phyloP scores from a whole-genome alignment of 768 basidiomycete species.

The Leccinum imitatum region DNA sequence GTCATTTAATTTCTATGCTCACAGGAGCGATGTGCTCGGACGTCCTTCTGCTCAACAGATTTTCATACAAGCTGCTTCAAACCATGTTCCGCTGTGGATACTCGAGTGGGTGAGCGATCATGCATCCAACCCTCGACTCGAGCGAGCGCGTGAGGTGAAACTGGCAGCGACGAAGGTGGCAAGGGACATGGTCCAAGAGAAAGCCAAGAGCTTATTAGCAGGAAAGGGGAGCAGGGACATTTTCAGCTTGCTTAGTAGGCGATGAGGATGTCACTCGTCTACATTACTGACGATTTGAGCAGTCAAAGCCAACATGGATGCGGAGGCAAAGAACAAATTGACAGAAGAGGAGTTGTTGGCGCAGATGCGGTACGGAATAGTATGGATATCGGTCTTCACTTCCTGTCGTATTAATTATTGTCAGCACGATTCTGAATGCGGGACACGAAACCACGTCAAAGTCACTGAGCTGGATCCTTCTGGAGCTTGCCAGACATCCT shows the following conservation, averaged over 20 bases:
- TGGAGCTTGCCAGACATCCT: constrained; percentile 59
- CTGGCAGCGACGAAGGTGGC: constrained; percentile 7
- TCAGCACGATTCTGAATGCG: constrained; percentile 46
- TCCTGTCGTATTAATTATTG: not conserved
- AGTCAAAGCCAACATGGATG: constrained; percentile 32
- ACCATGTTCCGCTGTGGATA: constrained; percentile 13
- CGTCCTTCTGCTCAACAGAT: constrained; percentile 15
- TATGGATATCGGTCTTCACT: not conserved
- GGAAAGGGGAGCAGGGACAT: constrained; percentile 20
- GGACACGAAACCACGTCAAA: constrained; percentile 65
- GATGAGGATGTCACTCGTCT: not conserved
- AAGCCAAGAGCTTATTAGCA: constrained; percentile 8
- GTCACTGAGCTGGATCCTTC: constrained; percentile 57
- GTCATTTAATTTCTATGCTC: constrained; percentile 6
- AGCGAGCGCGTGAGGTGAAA: constrained; percentile 15
- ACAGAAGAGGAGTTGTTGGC: constrained; percentile 15
- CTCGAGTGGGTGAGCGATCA: constrained; percentile 37
- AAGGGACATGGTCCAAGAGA: constrained; percentile 19
- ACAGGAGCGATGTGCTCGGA: constrained; percentile 16
- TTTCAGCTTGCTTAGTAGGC: constrained; percentile 40
- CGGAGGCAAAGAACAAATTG: constrained; percentile 25
- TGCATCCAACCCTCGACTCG: constrained; percentile 19
- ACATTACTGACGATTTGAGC: not conserved
- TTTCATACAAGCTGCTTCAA: constrained; percentile 13
- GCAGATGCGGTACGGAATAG: constrained; percentile 17